Evolutionary conservation across 2,329 filamentous ascomycete genomes (phyloP).

Genomic region (Byssochlamys sp.): DNA sequence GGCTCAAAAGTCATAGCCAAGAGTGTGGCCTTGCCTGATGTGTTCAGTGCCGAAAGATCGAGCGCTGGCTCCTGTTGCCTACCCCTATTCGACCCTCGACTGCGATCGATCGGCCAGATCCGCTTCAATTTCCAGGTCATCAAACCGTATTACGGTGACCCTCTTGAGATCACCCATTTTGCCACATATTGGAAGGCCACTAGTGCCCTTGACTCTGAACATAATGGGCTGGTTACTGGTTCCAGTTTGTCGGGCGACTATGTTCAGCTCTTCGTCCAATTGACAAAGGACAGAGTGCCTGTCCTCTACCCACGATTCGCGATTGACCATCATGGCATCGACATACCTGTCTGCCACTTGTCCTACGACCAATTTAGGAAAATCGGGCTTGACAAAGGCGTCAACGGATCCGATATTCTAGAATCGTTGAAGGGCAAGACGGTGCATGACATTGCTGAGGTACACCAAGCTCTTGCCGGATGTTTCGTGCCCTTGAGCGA

Average conservation of each 20-base stretch:
- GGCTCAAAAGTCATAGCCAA: slow-evolving; percentile 96
- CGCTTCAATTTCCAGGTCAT: slow-evolving; percentile 93
- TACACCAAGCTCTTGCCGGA: slow-evolving; percentile 62
- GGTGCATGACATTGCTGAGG: slow-evolving; percentile 45
- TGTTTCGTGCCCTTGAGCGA: slow-evolving; percentile 73
- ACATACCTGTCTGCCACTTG: slow-evolving; percentile 72
- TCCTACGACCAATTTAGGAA: slow-evolving; percentile 52
- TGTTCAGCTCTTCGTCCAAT: slow-evolving; percentile 79
- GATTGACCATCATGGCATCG: slow-evolving; percentile 62
- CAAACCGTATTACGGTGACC: slow-evolving; percentile 85
- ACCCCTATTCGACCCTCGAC: slow-evolving; percentile 81
- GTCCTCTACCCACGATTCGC: slow-evolving; percentile 83
- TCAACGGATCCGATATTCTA: slow-evolving; percentile 17
- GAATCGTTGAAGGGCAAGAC: slow-evolving; percentile 23
- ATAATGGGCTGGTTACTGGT: slow-evolving; percentile 80
- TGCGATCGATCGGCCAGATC: slow-evolving; percentile 85
- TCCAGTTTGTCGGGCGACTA: slow-evolving; percentile 96
- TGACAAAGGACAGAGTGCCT: slow-evolving; percentile 77
- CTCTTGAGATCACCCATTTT: slow-evolving; percentile 93
- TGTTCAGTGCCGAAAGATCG: slow-evolving; percentile 66
- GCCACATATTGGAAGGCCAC: slow-evolving; percentile 99
- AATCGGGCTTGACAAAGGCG: slow-evolving; percentile 30
- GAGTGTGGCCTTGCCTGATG: slow-evolving; percentile 78
- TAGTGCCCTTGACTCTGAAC: slow-evolving; percentile 77
- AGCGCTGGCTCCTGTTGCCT: slow-evolving; percentile 73